Percentiles rank a stretch among this genome's conserved stretches.
Conservation (phyloP, 208 protist genomes). For the Acanthamoeba sp. region DNA sequence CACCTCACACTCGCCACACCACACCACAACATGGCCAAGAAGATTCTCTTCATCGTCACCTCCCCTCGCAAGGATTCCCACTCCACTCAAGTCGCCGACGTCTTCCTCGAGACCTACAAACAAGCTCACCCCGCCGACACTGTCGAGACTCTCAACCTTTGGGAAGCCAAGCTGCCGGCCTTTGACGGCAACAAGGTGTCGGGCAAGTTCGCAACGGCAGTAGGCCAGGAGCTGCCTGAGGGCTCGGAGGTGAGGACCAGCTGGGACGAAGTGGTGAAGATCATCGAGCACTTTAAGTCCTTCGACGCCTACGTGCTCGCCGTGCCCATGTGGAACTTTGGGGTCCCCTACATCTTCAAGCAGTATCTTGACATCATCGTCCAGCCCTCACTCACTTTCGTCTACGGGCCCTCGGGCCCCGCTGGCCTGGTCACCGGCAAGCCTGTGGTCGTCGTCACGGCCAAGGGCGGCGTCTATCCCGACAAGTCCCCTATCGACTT, state of each 20-base stretch:
- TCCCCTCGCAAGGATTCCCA: background rate
- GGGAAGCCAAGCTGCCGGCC: background rate
- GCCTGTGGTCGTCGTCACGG: background rate
- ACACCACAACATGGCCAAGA: conserved; percentile 18
- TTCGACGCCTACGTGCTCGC: conserved; percentile 23
- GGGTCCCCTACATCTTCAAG: background rate
- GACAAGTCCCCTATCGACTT: background rate
- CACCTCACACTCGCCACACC: too few species aligned
- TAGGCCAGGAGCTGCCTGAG: background rate
- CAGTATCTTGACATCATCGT: background rate
- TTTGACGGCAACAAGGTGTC: background rate
- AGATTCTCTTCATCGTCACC: background rate
- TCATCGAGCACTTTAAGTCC: conserved; percentile 17
- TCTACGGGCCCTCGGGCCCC: background rate
- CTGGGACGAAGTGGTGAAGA: background rate
- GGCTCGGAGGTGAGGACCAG: background rate
- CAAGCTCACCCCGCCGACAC: background rate
- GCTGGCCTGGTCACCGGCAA: conserved; percentile 5
- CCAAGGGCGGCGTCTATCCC: background rate
- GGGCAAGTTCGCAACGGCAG: background rate
- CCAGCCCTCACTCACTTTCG: background rate
- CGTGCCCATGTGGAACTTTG: conserved; percentile 16
- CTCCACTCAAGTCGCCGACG: background rate
- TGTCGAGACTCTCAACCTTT: background rate
- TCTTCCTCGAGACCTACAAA: background rate